Evolutionary conservation across 2,329 filamentous ascomycete genomes (phyloP).

Genomic region (Aspergillus pseudoglaucus): DNA sequence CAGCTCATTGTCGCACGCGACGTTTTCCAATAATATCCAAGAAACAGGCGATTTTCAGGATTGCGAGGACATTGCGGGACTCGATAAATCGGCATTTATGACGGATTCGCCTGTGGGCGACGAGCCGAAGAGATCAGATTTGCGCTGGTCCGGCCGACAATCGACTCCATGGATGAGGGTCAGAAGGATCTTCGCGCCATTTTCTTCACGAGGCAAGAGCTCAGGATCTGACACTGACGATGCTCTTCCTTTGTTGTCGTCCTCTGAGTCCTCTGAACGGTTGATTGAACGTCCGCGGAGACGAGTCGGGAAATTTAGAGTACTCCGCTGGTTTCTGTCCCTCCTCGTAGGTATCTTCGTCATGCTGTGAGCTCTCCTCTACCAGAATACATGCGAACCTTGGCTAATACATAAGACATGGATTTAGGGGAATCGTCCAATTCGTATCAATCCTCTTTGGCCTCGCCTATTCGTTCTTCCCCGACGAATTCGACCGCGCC

Average conservation of each 20-base stretch:
- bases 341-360: slow-evolving; percentile 20
- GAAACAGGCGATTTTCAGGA: neutral
- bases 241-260: slow-evolving; percentile 3
- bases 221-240: neutral
- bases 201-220: slow-evolving; percentile 1
- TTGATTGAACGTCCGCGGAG: slow-evolving; percentile 4
- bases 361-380: slow-evolving; percentile 25
- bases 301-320: slow-evolving; percentile 9
- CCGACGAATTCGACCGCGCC: slow-evolving; percentile 34
- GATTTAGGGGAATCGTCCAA: slow-evolving; percentile 34
- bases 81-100: neutral
- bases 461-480: slow-evolving; percentile 36
- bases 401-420: neutral
- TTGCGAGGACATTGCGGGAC: neutral
- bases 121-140: neutral
- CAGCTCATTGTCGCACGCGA: neutral
- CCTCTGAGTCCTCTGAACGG: slow-evolving; percentile 5
- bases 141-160: neutral
- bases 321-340: slow-evolving; percentile 14
- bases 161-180: slow-evolving; percentile 1
- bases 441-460: slow-evolving; percentile 33
- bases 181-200: slow-evolving; percentile 6
- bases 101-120: neutral
- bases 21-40: neutral
- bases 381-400: neutral